phyloP scores from a whole-genome alignment of 2,329 filamentous ascomycete genomes.

The Penicillium hesseltinei region DNA sequence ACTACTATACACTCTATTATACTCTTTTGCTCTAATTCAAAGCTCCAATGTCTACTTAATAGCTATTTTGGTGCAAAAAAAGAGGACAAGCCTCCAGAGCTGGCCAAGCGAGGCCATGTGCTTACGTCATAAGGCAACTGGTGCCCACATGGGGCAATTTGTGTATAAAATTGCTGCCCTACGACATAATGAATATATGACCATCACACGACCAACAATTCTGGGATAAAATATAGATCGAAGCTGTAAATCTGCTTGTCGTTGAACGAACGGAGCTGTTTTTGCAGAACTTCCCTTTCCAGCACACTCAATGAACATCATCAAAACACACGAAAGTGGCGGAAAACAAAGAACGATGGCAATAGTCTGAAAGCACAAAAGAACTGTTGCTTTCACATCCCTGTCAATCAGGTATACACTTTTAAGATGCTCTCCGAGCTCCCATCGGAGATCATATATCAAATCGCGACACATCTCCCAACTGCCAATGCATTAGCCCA shows the following conservation, averaged over 20 bases:
- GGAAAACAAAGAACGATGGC: background rate
- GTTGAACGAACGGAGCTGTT: background rate
- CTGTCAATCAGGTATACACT: background rate
- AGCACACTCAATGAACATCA: background rate
- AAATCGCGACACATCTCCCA: conserved; percentile 45
- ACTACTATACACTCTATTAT: too few relatives aligned
- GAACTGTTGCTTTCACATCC: too few relatives aligned
- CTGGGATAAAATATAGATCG: background rate
- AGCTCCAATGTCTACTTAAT: too few relatives aligned
- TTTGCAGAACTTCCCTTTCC: background rate
- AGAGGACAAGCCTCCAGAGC: background rate
- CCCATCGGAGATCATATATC: conserved; percentile 46
- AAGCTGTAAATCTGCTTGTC: background rate
- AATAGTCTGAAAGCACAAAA: background rate
- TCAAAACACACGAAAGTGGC: background rate
- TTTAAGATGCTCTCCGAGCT: conserved; percentile 35
- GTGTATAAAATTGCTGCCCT: background rate
- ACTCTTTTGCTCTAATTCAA: too few relatives aligned
- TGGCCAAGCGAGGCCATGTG: background rate
- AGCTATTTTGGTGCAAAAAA: background rate
- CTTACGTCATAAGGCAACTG: conserved; percentile 4
- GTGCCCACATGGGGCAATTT: background rate
- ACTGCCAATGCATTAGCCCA: conserved; percentile 45
- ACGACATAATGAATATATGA: background rate
- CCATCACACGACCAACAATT: background rate